phyloP scores from a whole-genome alignment of 805 yeast genomes.

The Pichia cabralensis region DNA sequence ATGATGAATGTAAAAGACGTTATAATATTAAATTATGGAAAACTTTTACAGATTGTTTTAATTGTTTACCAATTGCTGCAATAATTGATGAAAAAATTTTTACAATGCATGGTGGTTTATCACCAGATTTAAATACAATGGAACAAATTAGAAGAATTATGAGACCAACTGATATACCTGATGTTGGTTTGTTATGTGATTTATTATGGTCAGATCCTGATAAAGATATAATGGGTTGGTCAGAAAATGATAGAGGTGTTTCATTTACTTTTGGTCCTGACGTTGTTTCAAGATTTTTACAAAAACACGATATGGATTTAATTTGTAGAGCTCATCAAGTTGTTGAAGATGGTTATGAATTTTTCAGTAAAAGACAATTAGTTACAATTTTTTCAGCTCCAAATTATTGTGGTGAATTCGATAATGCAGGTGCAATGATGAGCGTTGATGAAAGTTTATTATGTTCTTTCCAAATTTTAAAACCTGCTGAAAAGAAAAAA shows the following conservation, averaged over 20 bases:
- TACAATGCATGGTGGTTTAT: constrained; percentile 98
- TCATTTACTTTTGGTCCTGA: constrained; percentile 99
- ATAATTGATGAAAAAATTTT: constrained; percentile 96
- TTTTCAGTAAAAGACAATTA: constrained; percentile 89
- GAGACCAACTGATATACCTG: constrained; percentile 99
- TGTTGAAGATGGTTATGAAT: constrained; percentile 98
- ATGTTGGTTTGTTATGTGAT: constrained; percentile 93
- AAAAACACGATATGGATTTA: constrained; percentile 95
- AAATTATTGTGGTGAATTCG: constrained; percentile 97
- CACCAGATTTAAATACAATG: constrained; percentile 96
- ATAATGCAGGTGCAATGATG: constrained; percentile 99
- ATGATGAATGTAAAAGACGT: constrained; percentile 97
- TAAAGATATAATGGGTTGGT: constrained; percentile 97
- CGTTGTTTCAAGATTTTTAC: constrained; percentile 91
- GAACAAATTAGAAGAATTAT: constrained; percentile 97
- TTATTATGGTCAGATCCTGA: constrained; percentile 98
- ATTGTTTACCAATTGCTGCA: constrained; percentile 97
- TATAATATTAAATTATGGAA: constrained; percentile 98
- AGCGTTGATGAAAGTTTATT: constrained; percentile 91
- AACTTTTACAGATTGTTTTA: constrained; percentile 96
- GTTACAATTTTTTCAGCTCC: constrained; percentile 96
- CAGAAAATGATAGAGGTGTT: constrained; percentile 98
- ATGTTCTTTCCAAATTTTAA: constrained; percentile 93
- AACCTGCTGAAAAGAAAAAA: constrained; percentile 96
- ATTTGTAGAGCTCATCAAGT: constrained; percentile 99